Evolutionary conservation across 2,329 filamentous ascomycete genomes (phyloP), one percentile per base, ranked within the genome.

Genomic region (Diaporthe nobilis): DNA sequence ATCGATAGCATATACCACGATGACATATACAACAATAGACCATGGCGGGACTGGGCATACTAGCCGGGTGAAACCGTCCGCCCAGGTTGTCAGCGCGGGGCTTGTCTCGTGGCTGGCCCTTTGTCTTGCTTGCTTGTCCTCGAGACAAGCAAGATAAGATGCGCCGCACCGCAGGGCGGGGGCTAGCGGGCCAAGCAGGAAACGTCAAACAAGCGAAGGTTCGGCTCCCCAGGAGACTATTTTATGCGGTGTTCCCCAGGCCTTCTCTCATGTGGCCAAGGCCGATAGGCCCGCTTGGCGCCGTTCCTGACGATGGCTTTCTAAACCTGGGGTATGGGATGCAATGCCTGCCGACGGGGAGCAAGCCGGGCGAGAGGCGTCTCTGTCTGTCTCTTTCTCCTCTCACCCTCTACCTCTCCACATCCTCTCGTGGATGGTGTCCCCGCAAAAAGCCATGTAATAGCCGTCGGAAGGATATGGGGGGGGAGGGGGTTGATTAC

Each of bases 221-320:
- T 34, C 31, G 63, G 47, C 31, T 42, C n/a, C 31, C 22, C 58
- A 42, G 34, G 61, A 20, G 20, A 67, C 42, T 39, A 39, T 70
- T 39, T 49, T 39, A 55, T 68, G 65, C 49, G 7, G 65, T 71
- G 68, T 44, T 71, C 68, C 53, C 68, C 37, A 49, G 68, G 39
- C 13, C 25, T 57, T 60, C 25, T 37, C 51, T 42, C 47, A 34
- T 60, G 68, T 60, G 53, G 68, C 55, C 68, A 60, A 71, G 68
- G 39, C 68, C 55, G 68, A 71, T 71, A 71, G 53, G 68, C 53
- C 28, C 65, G 47, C 65, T 70, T 70, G 65, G 65, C 65, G 34
- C 49, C n/a, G 65, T 70, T 70, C 65, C 47, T 70, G 65, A 55
- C 65, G 65, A 70, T 55, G 65, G 49, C 34, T 15, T 70, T 42